Evolutionary conservation across 1,139 yeast genomes (phyloP).

Genomic region (Debaryomyces coudertii): DNA sequence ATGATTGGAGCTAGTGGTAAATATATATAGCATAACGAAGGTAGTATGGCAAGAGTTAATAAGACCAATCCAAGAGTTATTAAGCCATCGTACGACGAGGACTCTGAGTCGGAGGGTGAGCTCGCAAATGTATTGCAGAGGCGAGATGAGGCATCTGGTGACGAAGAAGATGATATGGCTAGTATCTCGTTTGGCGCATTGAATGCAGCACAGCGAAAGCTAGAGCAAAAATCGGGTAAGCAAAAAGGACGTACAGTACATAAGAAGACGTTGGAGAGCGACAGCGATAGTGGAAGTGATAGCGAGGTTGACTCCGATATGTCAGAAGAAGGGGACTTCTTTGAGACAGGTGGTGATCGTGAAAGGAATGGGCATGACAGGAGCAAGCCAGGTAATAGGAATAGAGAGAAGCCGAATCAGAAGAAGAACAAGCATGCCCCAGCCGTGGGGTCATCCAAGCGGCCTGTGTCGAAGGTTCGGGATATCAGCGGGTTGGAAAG

Average conservation of each 20-base stretch:
- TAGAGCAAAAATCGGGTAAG: constrained; percentile 34
- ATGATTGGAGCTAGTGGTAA: not conserved
- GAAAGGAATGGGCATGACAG: constrained; percentile 6
- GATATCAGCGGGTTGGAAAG: constrained; percentile 72
- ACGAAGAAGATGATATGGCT: constrained; percentile 15
- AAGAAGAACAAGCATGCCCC: constrained; percentile 78
- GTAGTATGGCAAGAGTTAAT: not conserved
- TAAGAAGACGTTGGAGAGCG: not conserved
- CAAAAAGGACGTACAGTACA: constrained; percentile 14
- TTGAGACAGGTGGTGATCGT: constrained; percentile 6
- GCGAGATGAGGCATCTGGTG: constrained; percentile 8
- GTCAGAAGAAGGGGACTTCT: constrained; percentile 16
- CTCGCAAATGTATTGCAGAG: constrained; percentile 2
- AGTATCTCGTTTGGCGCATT: constrained; percentile 61
- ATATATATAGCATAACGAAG: not conserved
- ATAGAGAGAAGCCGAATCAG: constrained; percentile 13
- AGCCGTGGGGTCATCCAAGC: constrained; percentile 68
- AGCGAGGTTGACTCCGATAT: constrained; percentile 25
- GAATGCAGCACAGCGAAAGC: constrained; percentile 55
- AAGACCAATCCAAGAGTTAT: not conserved
- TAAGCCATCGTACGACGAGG: constrained; percentile 16
- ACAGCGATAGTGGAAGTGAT: constrained; percentile 20
- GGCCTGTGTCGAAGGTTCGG: constrained; percentile 70
- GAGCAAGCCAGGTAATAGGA: constrained; percentile 17
- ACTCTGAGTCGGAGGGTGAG: constrained; percentile 10